These are phyloP conservation scores for Diddensiella caesifluorescens DNA, from an alignment of 805 yeast genomes.

Conservation along the genomic window DNA sequence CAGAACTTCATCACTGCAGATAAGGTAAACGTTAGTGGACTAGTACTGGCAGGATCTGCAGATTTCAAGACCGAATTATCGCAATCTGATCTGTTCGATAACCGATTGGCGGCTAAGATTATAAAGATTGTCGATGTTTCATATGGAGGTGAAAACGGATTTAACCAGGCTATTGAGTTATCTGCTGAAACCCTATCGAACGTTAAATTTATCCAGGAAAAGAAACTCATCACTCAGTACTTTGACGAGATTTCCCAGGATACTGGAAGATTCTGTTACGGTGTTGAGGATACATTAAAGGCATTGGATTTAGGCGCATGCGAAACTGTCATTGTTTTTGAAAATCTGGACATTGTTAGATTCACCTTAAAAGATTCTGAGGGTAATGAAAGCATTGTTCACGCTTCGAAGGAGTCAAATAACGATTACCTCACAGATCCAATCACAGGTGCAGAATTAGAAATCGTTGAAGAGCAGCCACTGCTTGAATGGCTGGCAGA, in stretches of 20 bases:
- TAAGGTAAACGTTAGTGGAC: conserved; percentile 89
- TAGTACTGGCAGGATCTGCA: conserved; percentile 97
- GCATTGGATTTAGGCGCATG: conserved; percentile 96
- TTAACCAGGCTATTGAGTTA: conserved; percentile 97
- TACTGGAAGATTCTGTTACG: conserved; percentile 95
- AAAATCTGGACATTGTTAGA: conserved; percentile 81
- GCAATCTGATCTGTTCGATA: conserved; percentile 89
- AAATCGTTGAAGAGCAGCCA: conserved; percentile 74
- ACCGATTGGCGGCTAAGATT: conserved; percentile 79
- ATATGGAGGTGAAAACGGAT: conserved; percentile 99
- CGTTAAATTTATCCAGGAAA: conserved; percentile 97
- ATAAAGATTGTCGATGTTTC: conserved; percentile 93
- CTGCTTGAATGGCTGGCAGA: conserved; percentile 98
- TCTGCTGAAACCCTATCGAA: conserved; percentile 96
- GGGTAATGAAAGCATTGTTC: conserved; percentile 68
- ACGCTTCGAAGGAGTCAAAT: conserved; percentile 67
- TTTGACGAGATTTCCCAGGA: conserved; percentile 98
- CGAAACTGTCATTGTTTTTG: conserved; percentile 87
- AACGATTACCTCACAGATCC: conserved; percentile 75
- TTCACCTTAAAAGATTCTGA: conserved; percentile 79
- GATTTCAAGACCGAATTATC: conserved; percentile 95
- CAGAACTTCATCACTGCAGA: conserved; percentile 94
- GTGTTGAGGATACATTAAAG: conserved; percentile 92
- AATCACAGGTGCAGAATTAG: conserved; percentile 88
- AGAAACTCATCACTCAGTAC: conserved; percentile 85